Conservation (phyloP, 345 rosid species). For the Salix udensis region DNA sequence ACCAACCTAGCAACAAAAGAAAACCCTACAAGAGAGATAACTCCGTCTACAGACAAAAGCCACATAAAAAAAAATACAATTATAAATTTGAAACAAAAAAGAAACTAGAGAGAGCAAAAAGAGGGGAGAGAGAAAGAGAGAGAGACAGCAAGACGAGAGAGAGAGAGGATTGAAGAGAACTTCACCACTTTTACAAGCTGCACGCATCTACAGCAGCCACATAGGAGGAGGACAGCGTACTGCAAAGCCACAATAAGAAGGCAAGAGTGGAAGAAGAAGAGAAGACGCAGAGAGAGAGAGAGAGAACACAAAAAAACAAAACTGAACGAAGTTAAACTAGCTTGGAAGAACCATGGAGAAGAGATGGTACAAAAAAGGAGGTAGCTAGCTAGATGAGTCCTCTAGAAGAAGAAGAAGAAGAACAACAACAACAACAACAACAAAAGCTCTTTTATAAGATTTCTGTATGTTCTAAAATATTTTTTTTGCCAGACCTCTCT, state of each 20-base stretch:
- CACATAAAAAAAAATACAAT: conserved; percentile 10
- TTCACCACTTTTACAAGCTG: conserved; percentile 58
- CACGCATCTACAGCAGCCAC: conserved; percentile 59
- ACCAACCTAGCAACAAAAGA: background rate
- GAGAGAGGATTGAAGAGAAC: conserved; percentile 11
- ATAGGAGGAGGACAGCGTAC: conserved; percentile 28
- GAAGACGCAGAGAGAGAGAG: background rate
- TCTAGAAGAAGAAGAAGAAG: background rate
- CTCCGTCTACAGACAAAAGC: conserved; percentile 13
- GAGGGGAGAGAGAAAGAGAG: background rate
- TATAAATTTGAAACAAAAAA: background rate
- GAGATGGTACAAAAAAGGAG: conserved; percentile 21
- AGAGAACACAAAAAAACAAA: background rate
- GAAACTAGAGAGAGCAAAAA: background rate
- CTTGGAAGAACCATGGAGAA: conserved; percentile 13
- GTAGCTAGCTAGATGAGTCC: background rate
- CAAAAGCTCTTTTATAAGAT: background rate
- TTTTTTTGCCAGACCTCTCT: background rate
- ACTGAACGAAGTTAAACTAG: conserved; percentile 9
- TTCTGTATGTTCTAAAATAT: background rate
- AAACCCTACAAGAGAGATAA: conserved; percentile 10
- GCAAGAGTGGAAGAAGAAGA: background rate
- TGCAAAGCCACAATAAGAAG: conserved; percentile 14
- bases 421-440: too few relatives aligned
- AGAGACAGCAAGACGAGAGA: background rate